These are phyloP conservation scores for Ophiostoma sp. DNA, from an alignment of 2,329 filamentous ascomycete genomes.

Conservation along the genomic window DNA sequence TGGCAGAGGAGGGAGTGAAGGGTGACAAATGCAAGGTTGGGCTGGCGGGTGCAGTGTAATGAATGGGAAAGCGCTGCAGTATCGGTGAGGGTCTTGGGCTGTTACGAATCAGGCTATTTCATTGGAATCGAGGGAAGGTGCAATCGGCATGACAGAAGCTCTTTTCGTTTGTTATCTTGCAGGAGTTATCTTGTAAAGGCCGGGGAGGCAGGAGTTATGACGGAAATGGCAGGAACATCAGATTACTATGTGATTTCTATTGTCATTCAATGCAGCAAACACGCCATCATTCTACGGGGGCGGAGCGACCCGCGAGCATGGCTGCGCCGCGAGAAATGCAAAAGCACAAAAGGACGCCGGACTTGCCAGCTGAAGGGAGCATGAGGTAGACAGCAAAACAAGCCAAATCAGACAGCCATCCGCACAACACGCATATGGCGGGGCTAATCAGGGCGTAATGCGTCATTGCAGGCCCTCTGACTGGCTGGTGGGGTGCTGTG, in stretches of 20 bases:
- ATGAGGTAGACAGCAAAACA: neutral
- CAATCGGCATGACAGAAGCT: neutral
- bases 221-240: neutral
- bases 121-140: neutral
- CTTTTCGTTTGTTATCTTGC: neutral
- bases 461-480: slow-evolving; percentile 19
- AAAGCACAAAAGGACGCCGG: neutral
- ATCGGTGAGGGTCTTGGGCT: neutral
- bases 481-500: slow-evolving; percentile 18
- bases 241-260: neutral
- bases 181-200: neutral
- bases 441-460: slow-evolving; percentile 17
- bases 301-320: neutral
- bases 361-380: neutral
- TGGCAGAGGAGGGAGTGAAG: neutral
- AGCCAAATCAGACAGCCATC: slow-evolving; percentile 11
- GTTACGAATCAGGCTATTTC: slow-evolving; percentile 8
- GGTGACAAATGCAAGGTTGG: neutral
- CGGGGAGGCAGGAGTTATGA: neutral
- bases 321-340: neutral
- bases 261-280: neutral
- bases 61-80: neutral
- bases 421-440: slow-evolving; percentile 19
- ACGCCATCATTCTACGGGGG: neutral
- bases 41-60: neutral